Percentiles rank a stretch among this genome's conserved stretches.
Conservation (phyloP, 2,329 filamentous ascomycete species). For the Chalaropsis thielavioides region DNA sequence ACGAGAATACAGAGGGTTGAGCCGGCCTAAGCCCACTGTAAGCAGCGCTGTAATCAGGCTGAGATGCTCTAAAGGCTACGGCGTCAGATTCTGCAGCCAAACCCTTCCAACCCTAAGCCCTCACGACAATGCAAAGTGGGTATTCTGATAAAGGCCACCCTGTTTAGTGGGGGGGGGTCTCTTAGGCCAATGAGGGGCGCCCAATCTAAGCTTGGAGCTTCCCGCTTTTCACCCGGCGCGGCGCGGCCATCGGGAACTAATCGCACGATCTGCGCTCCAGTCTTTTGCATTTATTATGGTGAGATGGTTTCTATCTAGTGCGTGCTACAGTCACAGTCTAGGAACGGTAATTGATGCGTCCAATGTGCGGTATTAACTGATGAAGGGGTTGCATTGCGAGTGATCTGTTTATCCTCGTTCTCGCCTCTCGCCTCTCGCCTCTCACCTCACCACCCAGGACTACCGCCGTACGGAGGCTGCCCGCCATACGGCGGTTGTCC, state of each 20-base stretch:
- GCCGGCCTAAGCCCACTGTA: not conserved
- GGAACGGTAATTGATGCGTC: not conserved
- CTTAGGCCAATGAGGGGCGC: not conserved
- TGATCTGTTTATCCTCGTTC: not conserved
- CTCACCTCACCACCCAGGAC: not conserved
- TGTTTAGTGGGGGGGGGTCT: not conserved
- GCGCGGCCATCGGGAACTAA: no score
- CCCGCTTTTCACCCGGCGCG: not conserved
- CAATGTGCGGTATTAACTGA: not conserved
- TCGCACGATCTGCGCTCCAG: no score
- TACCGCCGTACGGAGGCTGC: constrained; percentile 6
- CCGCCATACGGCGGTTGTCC: constrained; percentile 9
- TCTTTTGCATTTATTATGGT: no score
- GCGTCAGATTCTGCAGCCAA: not conserved
- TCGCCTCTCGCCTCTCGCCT: not conserved
- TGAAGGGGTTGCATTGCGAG: not conserved
- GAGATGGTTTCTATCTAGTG: not conserved
- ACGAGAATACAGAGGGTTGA: not conserved
- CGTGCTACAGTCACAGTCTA: not conserved
- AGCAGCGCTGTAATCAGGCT: not conserved
- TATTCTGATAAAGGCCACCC: not conserved
- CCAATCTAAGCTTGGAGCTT: not conserved
- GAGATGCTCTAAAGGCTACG: not conserved
- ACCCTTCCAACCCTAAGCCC: not conserved
- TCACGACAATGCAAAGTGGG: not conserved